These are phyloP conservation scores for Apiospora pterosperma DNA, from an alignment of 2,329 filamentous ascomycete genomes.

Conservation along the genomic window DNA sequence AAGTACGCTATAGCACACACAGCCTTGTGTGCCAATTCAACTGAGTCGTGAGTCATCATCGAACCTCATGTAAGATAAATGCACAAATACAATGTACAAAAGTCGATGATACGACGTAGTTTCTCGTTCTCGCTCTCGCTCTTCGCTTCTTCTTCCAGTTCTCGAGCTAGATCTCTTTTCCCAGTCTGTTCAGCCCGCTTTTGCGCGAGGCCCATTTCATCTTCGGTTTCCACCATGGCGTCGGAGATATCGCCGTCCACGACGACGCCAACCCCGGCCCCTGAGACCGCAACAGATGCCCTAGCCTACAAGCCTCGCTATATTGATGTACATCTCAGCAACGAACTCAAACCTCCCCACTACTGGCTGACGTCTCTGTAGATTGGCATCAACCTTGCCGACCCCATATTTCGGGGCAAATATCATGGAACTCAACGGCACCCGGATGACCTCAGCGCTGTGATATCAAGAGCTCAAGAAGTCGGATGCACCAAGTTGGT, in stretches of 20 bases:
- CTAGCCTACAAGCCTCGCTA: constrained; percentile 48
- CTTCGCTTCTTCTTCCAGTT: background rate
- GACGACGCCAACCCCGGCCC: background rate
- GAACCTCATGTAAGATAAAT: background rate
- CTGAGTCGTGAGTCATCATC: background rate
- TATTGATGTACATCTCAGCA: constrained; percentile 51
- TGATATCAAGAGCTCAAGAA: constrained; percentile 73
- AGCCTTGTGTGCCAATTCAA: background rate
- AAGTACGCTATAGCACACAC: background rate
- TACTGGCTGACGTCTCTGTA: constrained; percentile 22
- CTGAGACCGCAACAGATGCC: constrained; percentile 8
- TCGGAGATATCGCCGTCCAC: constrained; percentile 9
- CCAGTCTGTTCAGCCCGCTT: background rate
- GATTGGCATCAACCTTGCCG: constrained; percentile 94
- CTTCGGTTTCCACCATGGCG: constrained; percentile 20
- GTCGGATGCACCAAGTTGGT: constrained; percentile 87
- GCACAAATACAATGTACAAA: background rate
- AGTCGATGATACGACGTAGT: background rate
- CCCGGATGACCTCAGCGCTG: constrained; percentile 68
- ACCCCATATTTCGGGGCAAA: constrained; percentile 80
- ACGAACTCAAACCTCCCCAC: too few relatives aligned
- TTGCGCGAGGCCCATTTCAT: constrained; percentile 10
- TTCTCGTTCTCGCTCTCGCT: too few relatives aligned
- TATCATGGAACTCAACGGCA: constrained; percentile 80
- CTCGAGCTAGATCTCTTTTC: background rate